Base-by-base conservation (phyloP, 805 yeast species). In the Starmerella khaoyaiensis region DNA sequence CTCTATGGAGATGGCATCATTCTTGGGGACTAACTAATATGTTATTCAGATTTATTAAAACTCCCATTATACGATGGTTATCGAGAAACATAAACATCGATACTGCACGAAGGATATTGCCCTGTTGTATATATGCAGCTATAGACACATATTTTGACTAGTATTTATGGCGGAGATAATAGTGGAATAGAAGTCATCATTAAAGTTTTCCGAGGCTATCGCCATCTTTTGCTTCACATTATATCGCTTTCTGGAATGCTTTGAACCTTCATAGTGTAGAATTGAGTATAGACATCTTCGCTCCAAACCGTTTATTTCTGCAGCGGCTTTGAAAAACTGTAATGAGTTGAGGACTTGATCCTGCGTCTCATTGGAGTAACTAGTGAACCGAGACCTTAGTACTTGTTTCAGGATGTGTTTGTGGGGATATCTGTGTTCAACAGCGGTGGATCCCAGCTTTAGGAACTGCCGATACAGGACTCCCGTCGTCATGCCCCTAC, bases 261-360 rank as follows among this genome's bases (percentile, higher is more conserved):
- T 20, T 16, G 46, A 32, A 10, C 42, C 42, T 30, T 39, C 42
- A n/a, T 14, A 20, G 24, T 46, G 48, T 12, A 47, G 17, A 30
- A 46, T 26, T 3, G 48, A 37, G 12, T 20, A 28, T 4, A 47
- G 6, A 25, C 49, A 45, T 10, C 52, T 43, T 20, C 52, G 41
- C 30, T 51, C 54, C 16, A 51, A 40, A 18, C 53, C 52, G n/a
- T 42, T 33, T 18, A 31, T 21, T 7, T 27, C 28, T 5, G 50
- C 54, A 4, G 52, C 54, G 3, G 51, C 50, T 11, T 20, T 21
- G 21, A 49, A 34, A 24, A 51, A 47, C 33, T 40, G 38, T 25
- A 48, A 36, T 1, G 54, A 48, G 41, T 42, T 42, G 17, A 9
- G 29, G 19, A 50, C 30, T 18, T 24, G 30, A 15, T 21, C 36